Evolutionary conservation across 177 flowering plant genomes (phyloP).

Genomic region (Vitis hybrid): DNA sequence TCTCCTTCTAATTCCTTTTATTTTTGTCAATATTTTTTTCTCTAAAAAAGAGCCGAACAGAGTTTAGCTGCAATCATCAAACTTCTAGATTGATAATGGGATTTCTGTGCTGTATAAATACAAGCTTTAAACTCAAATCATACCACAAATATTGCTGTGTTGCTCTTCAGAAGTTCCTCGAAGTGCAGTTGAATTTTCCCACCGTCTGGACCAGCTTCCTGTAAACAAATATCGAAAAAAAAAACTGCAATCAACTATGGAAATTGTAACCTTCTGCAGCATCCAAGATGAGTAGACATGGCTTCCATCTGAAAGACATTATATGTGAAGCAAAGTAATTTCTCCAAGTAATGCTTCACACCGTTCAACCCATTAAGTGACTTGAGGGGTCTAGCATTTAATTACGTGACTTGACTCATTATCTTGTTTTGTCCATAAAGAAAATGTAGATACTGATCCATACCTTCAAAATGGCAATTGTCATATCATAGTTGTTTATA

Average conservation of each 20-base stretch:
- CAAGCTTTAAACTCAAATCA: conserved; percentile 13
- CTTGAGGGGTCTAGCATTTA: neutral
- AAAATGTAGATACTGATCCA: conserved; percentile 6
- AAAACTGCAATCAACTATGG: neutral
- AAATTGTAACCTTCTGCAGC: neutral
- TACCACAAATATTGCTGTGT: conserved; percentile 82
- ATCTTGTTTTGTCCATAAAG: neutral
- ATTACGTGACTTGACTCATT: neutral
- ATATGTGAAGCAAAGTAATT: neutral
- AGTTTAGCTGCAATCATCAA: too few relatives aligned
- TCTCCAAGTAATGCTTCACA: neutral
- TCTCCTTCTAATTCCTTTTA: too few relatives aligned
- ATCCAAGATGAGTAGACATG: neutral
- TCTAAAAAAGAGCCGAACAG: too few relatives aligned
- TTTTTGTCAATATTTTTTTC: too few relatives aligned
- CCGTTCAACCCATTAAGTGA: neutral
- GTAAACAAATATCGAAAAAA: conserved; percentile 15
- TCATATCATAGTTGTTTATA: conserved; percentile 97
- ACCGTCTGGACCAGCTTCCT: conserved; percentile 95
- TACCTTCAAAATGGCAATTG: conserved; percentile 90
- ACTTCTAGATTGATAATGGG: too few relatives aligned
- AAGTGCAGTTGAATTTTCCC: conserved; percentile 91
- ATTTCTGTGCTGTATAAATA: neutral
- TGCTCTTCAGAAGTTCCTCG: conserved; percentile 90
- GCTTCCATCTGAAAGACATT: neutral